A percentile compares a stretch with the other conserved stretches of the same genome.
Evolutionary conservation across 177 flowering plant genomes (phyloP).

Genomic region (Vitis hybrid): DNA sequence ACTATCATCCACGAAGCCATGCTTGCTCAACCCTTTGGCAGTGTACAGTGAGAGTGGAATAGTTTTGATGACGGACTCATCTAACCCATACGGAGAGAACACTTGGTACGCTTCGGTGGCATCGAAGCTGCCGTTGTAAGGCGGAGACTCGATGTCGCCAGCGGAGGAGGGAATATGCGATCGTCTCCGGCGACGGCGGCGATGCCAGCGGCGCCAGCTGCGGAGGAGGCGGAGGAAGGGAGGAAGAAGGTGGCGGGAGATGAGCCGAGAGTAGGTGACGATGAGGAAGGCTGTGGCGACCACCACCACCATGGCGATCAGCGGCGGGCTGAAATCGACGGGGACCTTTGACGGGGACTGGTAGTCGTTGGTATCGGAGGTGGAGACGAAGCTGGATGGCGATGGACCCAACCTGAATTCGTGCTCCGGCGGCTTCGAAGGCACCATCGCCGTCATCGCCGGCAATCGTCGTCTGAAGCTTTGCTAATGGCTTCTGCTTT

Average conservation of each 20-base stretch:
- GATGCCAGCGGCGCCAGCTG: conserved; percentile 43
- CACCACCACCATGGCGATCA: conserved; percentile 87
- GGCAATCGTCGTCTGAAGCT: background rate
- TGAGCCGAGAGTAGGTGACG: conserved; percentile 79
- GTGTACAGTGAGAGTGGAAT: conserved; percentile 76
- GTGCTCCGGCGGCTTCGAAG: background rate
- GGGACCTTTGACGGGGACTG: conserved; percentile 36
- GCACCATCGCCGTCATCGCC: background rate
- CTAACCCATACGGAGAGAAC: conserved; percentile 80
- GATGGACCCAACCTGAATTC: background rate
- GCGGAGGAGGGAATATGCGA: conserved; percentile 34
- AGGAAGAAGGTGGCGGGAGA: conserved; percentile 66
- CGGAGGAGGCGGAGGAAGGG: conserved; percentile 38
- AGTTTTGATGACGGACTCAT: conserved; percentile 78
- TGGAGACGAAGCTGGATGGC: conserved; percentile 3
- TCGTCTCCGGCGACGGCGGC: conserved; percentile 37
- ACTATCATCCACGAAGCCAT: conserved; percentile 11
- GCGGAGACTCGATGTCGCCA: conserved; percentile 51
- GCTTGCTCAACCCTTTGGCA: conserved; percentile 15
- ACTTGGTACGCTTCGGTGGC: conserved; percentile 33
- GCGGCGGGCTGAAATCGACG: conserved; percentile 79
- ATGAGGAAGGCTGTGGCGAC: conserved; percentile 82
- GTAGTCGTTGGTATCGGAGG: conserved; percentile 12
- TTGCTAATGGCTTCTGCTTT: background rate
- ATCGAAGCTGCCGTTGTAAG: conserved; percentile 30